A percentile compares a stretch with the other conserved stretches of the same genome.
phyloP scores from a whole-genome alignment of 2,329 filamentous ascomycete genomes.

The Nakataea oryzae region DNA sequence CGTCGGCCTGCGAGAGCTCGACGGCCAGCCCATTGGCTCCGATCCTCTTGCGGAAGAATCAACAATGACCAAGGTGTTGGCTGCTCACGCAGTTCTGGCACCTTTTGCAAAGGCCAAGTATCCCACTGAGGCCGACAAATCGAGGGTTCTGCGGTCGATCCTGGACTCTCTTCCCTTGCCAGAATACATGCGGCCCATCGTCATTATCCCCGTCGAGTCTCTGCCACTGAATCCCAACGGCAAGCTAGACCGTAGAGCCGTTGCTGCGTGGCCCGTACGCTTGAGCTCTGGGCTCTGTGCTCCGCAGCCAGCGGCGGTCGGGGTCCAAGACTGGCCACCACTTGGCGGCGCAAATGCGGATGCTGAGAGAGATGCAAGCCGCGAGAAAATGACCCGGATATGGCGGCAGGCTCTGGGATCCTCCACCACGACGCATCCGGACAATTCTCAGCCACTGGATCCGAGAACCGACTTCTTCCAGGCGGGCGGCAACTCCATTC shows the following conservation, averaged over 20 bases:
- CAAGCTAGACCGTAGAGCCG: neutral
- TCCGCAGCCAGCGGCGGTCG: neutral
- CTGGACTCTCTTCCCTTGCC: constrained; percentile 6
- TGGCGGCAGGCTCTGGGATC: neutral
- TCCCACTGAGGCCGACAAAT: neutral
- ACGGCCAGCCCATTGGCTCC: too few species aligned
- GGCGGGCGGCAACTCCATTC: neutral
- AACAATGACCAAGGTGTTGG: neutral
- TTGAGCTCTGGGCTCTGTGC: neutral
- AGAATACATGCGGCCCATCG: constrained; percentile 19
- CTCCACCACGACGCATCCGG: neutral
- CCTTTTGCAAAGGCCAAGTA: neutral
- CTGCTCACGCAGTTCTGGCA: neutral
- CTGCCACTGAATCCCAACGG: neutral
- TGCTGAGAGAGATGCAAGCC: neutral
- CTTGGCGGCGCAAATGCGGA: neutral
- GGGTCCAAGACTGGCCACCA: neutral
- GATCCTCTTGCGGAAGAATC: neutral
- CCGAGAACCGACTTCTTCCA: neutral
- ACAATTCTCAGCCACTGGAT: neutral
- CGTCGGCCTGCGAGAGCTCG: neutral
- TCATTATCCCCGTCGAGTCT: neutral
- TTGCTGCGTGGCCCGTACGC: too few species aligned
- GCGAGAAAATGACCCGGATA: neutral
- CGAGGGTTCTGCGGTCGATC: neutral